Evolutionary conservation across 345 rosid species (phyloP), one percentile per base, ranked within the genome.

Genomic region (Cardamine chenopodiifolia): DNA sequence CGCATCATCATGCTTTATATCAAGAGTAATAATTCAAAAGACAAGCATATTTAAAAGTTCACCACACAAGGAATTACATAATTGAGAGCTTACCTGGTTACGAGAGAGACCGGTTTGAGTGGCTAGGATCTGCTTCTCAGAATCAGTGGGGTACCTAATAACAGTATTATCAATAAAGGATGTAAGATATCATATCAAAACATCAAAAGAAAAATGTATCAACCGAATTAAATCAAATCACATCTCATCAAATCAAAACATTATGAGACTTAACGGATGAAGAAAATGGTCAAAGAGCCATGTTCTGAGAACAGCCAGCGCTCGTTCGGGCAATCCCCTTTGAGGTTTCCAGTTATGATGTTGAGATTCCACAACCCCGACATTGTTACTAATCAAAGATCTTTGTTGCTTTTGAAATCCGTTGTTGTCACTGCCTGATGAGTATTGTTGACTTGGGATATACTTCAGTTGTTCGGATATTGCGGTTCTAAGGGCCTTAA

Each of bases 281-380:
- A 56, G 61, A n/a, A 56, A 56, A n/a, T 56, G 61, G 61, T 29
- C 39, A 56, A 56, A 56, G 39, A 56, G 61, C 61, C 61, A 56
- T 29, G 39, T 19, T 56, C 22, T n/a, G 0, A 56, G 61, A 29
- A 56, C 39, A 29, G 61, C 11, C 1, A 56, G 39, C 8, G 61
- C 22, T 0, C 7, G 22, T n/a, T 56, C 61, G 0, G 61, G 39
- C 8, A 56, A 56, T 8, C 61, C 61, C 20, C 61, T 56, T 29
- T 56, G 61, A 56, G 61, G 61, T 22, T 22, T 56, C 61, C 61
- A 56, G 0, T 15, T 56, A 56, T 55, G 19, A 15, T 56, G 59
- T 28, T 55, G 61, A n/a, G n/a, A n/a, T n/a, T n/a, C n/a, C n/a
- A n/a, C n/a, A n/a, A n/a, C n/a, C n/a, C n/a, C n/a, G n/a, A n/a